Conservation (phyloP, 1,284 basidiomycete genomes). For the Irpex sp. region DNA sequence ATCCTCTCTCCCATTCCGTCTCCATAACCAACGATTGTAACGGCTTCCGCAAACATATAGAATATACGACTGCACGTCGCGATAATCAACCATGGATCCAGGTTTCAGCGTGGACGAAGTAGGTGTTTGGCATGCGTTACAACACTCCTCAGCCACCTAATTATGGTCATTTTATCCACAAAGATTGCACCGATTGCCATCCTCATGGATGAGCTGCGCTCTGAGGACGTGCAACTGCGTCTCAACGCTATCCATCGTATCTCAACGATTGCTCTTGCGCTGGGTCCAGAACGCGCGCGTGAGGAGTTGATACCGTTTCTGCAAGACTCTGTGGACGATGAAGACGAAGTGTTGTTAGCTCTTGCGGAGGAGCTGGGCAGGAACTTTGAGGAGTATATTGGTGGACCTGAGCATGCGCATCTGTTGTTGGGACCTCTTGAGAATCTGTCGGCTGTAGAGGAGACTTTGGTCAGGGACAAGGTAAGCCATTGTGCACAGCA, state of each 20-base stretch:
- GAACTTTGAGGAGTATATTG: constrained; percentile 93
- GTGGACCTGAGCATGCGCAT: constrained; percentile 88
- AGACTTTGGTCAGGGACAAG: constrained; percentile 98
- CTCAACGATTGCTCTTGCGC: constrained; percentile 96
- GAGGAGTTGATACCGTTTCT: constrained; percentile 97
- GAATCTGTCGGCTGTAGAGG: constrained; percentile 95
- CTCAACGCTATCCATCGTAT: constrained; percentile 98
- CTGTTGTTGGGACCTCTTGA: constrained; percentile 90
- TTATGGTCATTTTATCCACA: not conserved
- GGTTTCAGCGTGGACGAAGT: constrained; percentile 58
- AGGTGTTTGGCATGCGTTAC: constrained; percentile 22
- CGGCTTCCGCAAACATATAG: not conserved
- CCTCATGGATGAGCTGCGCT: constrained; percentile 93
- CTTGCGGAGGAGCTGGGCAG: constrained; percentile 94
- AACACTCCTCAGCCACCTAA: not conserved
- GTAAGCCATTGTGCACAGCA: constrained; percentile 36
- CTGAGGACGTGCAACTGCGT: constrained; percentile 92
- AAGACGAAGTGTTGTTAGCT: constrained; percentile 97
- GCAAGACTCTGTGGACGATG: constrained; percentile 97
- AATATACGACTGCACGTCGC: not conserved
- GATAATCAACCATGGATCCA: constrained; percentile 50
- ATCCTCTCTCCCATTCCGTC: not conserved
- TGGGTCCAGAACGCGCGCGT: constrained; percentile 93
- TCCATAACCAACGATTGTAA: not conserved
- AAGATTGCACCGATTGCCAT: constrained; percentile 85